Evolutionary conservation across 495 filamentous ascomycete species (phyloP).

Genomic region (Daldinia bambusicola): DNA sequence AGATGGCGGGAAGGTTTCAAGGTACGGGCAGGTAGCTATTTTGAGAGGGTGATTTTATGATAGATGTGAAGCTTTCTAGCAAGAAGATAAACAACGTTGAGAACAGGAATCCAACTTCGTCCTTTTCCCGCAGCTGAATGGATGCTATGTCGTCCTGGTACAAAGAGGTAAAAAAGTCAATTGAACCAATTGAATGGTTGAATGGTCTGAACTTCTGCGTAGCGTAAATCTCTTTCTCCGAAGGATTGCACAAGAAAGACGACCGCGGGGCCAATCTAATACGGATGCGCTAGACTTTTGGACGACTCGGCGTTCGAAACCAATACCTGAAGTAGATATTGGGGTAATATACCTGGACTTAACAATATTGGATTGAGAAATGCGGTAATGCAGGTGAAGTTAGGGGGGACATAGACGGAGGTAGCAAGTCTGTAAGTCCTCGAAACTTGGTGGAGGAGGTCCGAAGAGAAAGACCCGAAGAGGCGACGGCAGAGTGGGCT

Average conservation of each 20-base stretch:
- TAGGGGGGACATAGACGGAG: slow-evolving; percentile 9
- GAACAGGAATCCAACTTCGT: slow-evolving; percentile 23
- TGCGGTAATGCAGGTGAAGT: slow-evolving; percentile 20
- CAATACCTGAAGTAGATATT: slow-evolving; percentile 7
- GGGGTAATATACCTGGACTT: slow-evolving; percentile 5
- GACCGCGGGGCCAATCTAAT: slow-evolving; percentile 8
- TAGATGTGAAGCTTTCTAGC: slow-evolving; percentile 18
- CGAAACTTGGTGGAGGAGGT: slow-evolving; percentile 23
- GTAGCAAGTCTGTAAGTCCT: slow-evolving; percentile 12
- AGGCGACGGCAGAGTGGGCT: slow-evolving; percentile 30
- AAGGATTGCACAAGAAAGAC: slow-evolving; percentile 28
- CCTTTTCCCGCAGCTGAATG: slow-evolving; percentile 26
- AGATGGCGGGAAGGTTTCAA: slow-evolving; percentile 14
- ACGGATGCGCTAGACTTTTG: slow-evolving; percentile 24
- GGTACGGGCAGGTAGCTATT: slow-evolving; percentile 8
- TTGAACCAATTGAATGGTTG: slow-evolving; percentile 31
- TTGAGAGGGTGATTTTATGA: slow-evolving; percentile 12
- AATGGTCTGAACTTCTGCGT: slow-evolving; percentile 25
- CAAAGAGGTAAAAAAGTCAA: slow-evolving; percentile 35
- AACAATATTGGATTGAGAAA: slow-evolving; percentile 19
- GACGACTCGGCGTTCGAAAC: slow-evolving; percentile 18
- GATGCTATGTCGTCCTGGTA: slow-evolving; percentile 20
- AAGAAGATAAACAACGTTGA: not conserved
- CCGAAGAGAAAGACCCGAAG: slow-evolving; percentile 20
- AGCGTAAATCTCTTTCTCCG: slow-evolving; percentile 29